Base-by-base conservation (phyloP, 768 basidiomycete species). In the Lentinula edodes region DNA sequence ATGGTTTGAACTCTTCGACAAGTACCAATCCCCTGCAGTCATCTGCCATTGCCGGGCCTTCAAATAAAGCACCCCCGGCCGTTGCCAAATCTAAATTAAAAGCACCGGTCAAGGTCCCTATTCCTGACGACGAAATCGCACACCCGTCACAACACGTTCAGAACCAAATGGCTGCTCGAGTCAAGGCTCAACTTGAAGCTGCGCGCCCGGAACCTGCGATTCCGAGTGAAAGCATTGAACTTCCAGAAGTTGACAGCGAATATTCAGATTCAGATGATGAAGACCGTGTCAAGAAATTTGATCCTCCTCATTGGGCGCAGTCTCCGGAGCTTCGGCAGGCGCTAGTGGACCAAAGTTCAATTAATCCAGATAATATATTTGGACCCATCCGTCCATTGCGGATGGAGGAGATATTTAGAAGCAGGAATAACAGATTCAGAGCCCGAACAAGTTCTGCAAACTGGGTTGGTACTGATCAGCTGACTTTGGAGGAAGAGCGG, bases 241-340 rank as follows among this genome's bases (percentile, higher is more conserved):
- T 99, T 16, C 95, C 96, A 0, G 96, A 98, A 51, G 94, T 97
- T 69, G 90, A 94, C 68, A 94, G 91, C 75, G 96, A 98, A 68
- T 98, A 98, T 73, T 97, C 95, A 5, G 92, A 95, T 73, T 97
- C 95, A 5, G 96, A 94, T 50, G 93, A 95, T 66, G 94, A 95
- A 71, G 86, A 88, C 65, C 84, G 89, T 18, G 80, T 82, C 45
- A 79, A 83, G 65, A 86, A 85, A n/a, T 88, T 86, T 65, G 82
- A 88, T 66, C 83, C 88, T 62, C 92, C 93, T 2, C 79, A 83
- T 23, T 98, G 96, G 96, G 93, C 95, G 0, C 91, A 95, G 70
- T 93, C 92, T 28, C 95, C 95, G 10, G 88, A 90, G 68, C 81
- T 98, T 34, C 80, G 85, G 13, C 83, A 87, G 62, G 91, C 91